A percentile compares a stretch with the other conserved stretches of the same genome.
phyloP scores from a whole-genome alignment of 2,329 filamentous ascomycete genomes.

The Pseudocercospora macadamiae region DNA sequence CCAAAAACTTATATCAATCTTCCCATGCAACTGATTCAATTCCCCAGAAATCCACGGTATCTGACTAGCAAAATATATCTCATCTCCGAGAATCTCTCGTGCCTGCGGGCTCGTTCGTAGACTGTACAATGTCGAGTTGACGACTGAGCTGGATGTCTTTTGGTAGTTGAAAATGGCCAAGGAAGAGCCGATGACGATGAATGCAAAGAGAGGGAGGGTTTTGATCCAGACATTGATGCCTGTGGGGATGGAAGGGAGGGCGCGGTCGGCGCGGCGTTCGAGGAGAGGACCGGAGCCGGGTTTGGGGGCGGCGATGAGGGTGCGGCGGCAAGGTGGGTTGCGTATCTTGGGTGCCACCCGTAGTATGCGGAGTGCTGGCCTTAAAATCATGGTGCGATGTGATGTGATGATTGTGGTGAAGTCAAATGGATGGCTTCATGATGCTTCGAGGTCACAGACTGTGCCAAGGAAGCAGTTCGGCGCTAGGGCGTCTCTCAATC shows the following conservation, averaged over 20 bases:
- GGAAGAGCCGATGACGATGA: constrained; percentile 69
- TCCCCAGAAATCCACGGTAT: constrained; percentile 59
- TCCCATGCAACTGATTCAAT: constrained; percentile 91
- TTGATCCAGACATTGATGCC: constrained; percentile 43
- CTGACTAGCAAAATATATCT: constrained; percentile 54
- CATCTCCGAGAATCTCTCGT: constrained; percentile 77
- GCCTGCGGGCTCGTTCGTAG: constrained; percentile 78
- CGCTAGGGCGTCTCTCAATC: too few species aligned
- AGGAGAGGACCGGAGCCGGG: constrained; percentile 56
- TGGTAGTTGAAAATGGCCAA: constrained; percentile 99
- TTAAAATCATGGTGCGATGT: constrained; percentile 25
- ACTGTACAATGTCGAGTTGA: constrained; percentile 88
- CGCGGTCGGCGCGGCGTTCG: constrained; percentile 56
- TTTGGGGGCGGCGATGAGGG: constrained; percentile 54
- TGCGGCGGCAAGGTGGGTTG: constrained; percentile 38
- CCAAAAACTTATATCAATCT: constrained; percentile 83
- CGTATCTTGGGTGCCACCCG: background rate
- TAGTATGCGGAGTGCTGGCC: constrained; percentile 30
- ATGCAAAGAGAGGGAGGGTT: constrained; percentile 79
- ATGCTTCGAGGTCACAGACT: background rate
- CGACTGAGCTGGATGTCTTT: constrained; percentile 79
- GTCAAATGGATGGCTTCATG: background rate
- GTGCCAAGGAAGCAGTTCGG: too few species aligned
- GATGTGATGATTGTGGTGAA: constrained; percentile 6
- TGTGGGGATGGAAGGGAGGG: constrained; percentile 49